Evolutionary conservation across 768 basidiomycete genomes (phyloP).

Genomic region (Porphyrellus cyaneotinctus): DNA sequence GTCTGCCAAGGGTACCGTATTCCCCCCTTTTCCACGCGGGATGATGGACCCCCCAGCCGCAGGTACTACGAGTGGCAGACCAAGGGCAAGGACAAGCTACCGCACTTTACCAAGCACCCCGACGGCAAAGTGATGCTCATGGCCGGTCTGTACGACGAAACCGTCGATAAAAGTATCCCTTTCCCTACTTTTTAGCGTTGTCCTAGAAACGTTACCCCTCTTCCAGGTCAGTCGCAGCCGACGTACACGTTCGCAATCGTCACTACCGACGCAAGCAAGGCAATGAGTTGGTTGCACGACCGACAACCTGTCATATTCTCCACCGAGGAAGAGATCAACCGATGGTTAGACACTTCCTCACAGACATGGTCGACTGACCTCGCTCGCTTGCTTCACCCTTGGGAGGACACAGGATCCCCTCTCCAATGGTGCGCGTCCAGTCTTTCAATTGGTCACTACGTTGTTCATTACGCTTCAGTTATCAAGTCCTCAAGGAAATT

Average conservation of each 20-base stretch:
- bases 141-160: constrained; percentile 83
- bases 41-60: background rate
- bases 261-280: constrained; percentile 70
- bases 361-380: constrained; percentile 62
- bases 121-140: constrained; percentile 70
- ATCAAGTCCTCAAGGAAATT: constrained; percentile 84
- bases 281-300: constrained; percentile 85
- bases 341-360: constrained; percentile 79
- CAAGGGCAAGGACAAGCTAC: constrained; percentile 73
- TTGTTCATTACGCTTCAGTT: constrained; percentile 43
- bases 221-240: constrained; percentile 47
- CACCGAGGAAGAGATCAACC: constrained; percentile 50
- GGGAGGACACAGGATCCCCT: constrained; percentile 43
- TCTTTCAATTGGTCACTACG: background rate
- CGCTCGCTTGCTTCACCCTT: constrained; percentile 56
- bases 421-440: constrained; percentile 61
- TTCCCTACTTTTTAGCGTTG: background rate
- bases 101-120: constrained; percentile 74
- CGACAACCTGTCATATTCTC: constrained; percentile 82
- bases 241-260: constrained; percentile 88
- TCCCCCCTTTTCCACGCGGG: background rate
- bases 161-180: constrained; percentile 55
- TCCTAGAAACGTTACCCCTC: background rate
- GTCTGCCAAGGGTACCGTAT: constrained; percentile 63
- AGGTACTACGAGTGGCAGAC: constrained; percentile 96